phyloP scores from a whole-genome alignment of 371 early-diverging fungal species.

The Thermomucor indicae-seudaticae region DNA sequence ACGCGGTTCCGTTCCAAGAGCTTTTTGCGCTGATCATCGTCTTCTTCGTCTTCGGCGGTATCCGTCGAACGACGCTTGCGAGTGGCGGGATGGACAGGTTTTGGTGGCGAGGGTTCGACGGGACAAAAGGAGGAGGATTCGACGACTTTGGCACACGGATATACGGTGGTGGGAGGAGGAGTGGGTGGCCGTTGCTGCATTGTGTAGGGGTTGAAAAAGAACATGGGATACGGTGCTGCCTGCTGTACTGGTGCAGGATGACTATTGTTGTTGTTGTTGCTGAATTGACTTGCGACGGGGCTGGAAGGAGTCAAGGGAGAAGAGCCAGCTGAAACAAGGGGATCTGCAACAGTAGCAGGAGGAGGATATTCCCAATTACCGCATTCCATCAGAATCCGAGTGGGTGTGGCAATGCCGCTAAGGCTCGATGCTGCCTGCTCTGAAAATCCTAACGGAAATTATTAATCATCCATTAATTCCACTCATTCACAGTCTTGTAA shows the following conservation, averaged over 20 bases:
- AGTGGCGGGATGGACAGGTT: background rate
- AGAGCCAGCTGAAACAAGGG: background rate
- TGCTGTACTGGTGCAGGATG: background rate
- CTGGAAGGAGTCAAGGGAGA: slow-evolving; percentile 1
- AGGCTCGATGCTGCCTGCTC: slow-evolving; percentile 9
- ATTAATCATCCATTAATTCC: slow-evolving; percentile 2
- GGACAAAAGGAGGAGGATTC: background rate
- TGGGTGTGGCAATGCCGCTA: slow-evolving; percentile 2
- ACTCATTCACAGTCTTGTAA: background rate
- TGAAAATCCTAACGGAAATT: slow-evolving; percentile 2
- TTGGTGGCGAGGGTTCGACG: background rate
- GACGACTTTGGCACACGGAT: background rate
- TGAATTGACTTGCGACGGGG: background rate
- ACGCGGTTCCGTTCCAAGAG: slow-evolving; percentile 65
- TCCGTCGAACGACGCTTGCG: slow-evolving; percentile 8
- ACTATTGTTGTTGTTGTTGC: slow-evolving; percentile 3
- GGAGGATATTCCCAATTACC: background rate
- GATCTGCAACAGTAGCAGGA: background rate
- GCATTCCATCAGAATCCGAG: slow-evolving; percentile 9
- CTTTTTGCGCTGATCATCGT: slow-evolving; percentile 19
- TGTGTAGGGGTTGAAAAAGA: background rate
- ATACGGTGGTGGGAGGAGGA: background rate
- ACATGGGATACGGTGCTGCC: background rate
- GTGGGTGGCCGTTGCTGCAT: background rate
- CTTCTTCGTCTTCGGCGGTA: slow-evolving; percentile 1